phyloP scores from a whole-genome alignment of 116 monocot genomes.

The Zostera marina region DNA sequence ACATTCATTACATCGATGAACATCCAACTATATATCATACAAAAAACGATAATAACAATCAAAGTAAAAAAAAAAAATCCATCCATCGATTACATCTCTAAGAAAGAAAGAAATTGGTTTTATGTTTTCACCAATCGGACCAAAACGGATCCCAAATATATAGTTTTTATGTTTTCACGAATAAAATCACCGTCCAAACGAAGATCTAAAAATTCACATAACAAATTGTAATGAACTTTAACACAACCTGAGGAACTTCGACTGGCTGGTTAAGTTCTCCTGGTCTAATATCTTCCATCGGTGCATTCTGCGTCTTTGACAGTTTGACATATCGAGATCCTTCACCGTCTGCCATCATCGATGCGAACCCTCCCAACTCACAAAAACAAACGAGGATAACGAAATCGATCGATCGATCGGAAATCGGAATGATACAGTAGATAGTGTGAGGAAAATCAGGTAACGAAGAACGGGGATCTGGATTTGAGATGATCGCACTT shows the following conservation, averaged over 20 bases:
- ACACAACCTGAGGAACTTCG: constrained; percentile 53
- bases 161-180: not conserved
- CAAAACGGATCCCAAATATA: not conserved
- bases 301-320: constrained; percentile 75
- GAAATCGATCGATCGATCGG: too few species aligned
- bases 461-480: too few species aligned
- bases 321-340: constrained; percentile 82
- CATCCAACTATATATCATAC: constrained; percentile 46
- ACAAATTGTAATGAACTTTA: not conserved
- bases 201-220: not conserved
- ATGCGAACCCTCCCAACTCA: not conserved
- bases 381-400: too few species aligned
- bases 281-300: constrained; percentile 54
- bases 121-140: not conserved
- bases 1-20: constrained; percentile 64
- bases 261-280: too few species aligned
- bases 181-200: not conserved
- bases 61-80: not conserved
- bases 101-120: not conserved
- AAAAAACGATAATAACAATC: constrained; percentile 8
- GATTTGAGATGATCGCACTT: too few species aligned
- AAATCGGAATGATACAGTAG: too few species aligned
- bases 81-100: not conserved
- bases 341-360: constrained; percentile 38
- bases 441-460: too few species aligned